Percentiles rank a stretch among this genome's conserved stretches.
Evolutionary conservation across 257 asterid species (phyloP).

Genomic region (Ophiorrhiza pumila): DNA sequence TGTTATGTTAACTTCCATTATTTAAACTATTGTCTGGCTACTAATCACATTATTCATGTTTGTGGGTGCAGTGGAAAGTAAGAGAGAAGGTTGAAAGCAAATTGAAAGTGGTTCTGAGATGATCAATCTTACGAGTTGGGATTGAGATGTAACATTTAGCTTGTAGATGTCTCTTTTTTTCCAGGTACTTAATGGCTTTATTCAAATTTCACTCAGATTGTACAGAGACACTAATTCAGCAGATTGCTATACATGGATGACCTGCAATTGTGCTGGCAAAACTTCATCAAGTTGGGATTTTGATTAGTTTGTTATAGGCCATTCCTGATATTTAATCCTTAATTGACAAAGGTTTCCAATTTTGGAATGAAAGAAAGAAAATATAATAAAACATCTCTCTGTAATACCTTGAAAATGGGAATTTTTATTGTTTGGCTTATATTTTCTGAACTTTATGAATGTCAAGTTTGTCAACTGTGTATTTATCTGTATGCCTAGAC

Average conservation of each 20-base stretch:
- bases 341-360: neutral
- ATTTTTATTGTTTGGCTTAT: neutral
- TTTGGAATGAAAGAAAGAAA: neutral
- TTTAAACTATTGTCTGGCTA: neutral
- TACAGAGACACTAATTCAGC: neutral
- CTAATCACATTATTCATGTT: slow-evolving; percentile 3
- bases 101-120: slow-evolving; percentile 81
- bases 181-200: neutral
- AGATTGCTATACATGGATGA: neutral
- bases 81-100: slow-evolving; percentile 82
- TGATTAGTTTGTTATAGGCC: neutral
- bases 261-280: neutral
- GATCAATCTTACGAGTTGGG: slow-evolving; percentile 23
- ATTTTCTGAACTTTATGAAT: neutral
- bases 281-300: neutral
- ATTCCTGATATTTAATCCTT: neutral
- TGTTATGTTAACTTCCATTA: neutral
- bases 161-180: neutral
- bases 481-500: neutral
- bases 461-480: no score
- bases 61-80: slow-evolving; percentile 70
- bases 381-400: neutral
- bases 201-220: neutral
- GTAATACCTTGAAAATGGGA: neutral
- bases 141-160: neutral